phyloP scores from a whole-genome alignment of 768 basidiomycete species.

The Panaeolus cyanescens region DNA sequence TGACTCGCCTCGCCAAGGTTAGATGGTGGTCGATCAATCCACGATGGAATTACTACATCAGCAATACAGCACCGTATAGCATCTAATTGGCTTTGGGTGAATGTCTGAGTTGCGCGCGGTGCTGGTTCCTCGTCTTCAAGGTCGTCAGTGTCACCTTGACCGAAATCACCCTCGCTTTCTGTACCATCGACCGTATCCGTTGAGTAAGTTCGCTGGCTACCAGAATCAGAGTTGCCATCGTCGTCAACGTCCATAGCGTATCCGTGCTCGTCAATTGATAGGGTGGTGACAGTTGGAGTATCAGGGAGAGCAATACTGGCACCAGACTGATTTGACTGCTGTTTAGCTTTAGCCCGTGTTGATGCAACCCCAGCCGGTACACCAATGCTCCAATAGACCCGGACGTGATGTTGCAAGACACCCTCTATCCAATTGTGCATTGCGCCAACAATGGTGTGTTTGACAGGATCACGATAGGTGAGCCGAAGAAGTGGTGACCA shows the following conservation, averaged over 20 bases:
- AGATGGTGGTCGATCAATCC: constrained; percentile 19
- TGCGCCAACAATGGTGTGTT: constrained; percentile 21
- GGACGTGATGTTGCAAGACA: constrained; percentile 17
- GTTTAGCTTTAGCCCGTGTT: background rate
- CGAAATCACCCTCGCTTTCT: background rate
- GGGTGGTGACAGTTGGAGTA: background rate
- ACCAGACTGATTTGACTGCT: background rate
- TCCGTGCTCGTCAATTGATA: background rate
- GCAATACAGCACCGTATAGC: constrained; percentile 13
- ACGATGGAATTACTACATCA: constrained; percentile 25
- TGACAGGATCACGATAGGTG: constrained; percentile 22
- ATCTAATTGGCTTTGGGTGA: background rate
- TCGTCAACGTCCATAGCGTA: background rate
- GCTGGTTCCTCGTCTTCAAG: background rate
- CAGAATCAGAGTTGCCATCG: background rate
- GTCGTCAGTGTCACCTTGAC: background rate
- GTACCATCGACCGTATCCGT: background rate
- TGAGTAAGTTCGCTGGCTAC: background rate
- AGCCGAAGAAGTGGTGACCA: constrained; percentile 21
- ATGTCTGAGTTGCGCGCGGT: background rate
- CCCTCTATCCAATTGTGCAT: constrained; percentile 30
- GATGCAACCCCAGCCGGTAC: background rate
- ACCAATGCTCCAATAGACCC: constrained; percentile 12
- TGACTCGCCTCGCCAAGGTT: constrained; percentile 18
- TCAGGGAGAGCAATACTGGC: no score